Percentiles rank a stretch among this genome's conserved stretches.
Conservation (phyloP, 2,329 filamentous ascomycete genomes). For the Cryphonectria nitschkei region DNA sequence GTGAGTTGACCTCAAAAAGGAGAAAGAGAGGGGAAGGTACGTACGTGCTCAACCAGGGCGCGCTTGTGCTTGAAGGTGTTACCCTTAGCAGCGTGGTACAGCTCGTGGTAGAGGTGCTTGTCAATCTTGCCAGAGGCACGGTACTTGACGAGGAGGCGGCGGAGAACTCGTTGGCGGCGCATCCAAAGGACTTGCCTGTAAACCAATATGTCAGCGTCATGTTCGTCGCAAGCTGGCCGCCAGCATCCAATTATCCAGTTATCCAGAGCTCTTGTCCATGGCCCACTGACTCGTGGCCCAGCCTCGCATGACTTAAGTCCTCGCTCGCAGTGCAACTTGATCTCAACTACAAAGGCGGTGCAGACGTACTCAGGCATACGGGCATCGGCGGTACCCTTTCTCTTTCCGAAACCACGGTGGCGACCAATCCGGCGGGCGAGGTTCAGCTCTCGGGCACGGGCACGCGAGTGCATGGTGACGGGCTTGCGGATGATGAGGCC, state of each 20-base stretch:
- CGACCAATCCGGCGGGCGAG: constrained; percentile 92
- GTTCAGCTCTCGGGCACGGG: constrained; percentile 93
- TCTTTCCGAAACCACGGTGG: constrained; percentile 99
- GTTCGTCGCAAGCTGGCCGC: neutral
- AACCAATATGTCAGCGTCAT: constrained; percentile 35
- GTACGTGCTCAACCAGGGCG: constrained; percentile 99
- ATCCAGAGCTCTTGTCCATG: constrained; percentile 20
- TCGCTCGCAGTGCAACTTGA: neutral
- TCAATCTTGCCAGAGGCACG: constrained; percentile 99
- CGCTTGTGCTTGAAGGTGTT: constrained; percentile 99
- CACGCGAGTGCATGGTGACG: constrained; percentile 99
- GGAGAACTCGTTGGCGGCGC: constrained; percentile 98
- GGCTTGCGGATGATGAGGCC: constrained; percentile 99
- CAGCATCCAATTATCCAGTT: neutral
- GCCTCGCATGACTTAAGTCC: neutral
- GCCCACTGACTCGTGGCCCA: constrained; percentile 6
- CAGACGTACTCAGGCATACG: constrained; percentile 94
- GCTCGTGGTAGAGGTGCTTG: constrained; percentile 99
- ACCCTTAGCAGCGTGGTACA: constrained; percentile 99
- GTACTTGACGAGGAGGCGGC: constrained; percentile 99
- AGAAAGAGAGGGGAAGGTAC: constrained; percentile 46
- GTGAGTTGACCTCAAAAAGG: too few species aligned
- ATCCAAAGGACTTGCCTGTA: constrained; percentile 96
- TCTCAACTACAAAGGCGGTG: neutral
- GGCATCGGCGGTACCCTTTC: constrained; percentile 99